phyloP scores from a whole-genome alignment of 2,329 filamentous ascomycete genomes.

The Furcasterigmium furcatum region DNA sequence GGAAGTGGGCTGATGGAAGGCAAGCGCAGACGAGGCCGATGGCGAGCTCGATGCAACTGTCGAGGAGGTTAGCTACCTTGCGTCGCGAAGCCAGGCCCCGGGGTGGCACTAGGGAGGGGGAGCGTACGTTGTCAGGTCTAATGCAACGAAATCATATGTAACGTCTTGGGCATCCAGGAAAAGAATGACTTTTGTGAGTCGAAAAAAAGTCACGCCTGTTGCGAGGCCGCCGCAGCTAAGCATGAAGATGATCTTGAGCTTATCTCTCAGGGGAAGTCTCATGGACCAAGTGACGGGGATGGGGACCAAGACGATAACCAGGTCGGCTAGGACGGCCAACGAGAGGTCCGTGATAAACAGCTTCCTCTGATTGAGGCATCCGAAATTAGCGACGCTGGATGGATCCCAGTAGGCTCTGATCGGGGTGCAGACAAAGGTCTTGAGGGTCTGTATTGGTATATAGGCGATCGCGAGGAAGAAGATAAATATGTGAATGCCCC shows the following conservation, averaged over 20 bases:
- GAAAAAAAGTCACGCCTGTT: slow-evolving; percentile 21
- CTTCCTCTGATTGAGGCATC: slow-evolving; percentile 25
- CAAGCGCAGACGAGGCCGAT: slow-evolving; percentile 14
- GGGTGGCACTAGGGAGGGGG: no score
- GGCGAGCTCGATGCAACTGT: slow-evolving; percentile 13
- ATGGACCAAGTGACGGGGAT: slow-evolving; percentile 25
- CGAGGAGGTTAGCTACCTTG: slow-evolving; percentile 15
- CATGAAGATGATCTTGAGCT: slow-evolving; percentile 25
- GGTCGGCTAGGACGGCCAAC: slow-evolving; percentile 26
- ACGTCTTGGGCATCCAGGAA: slow-evolving; percentile 19
- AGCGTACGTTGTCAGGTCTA: slow-evolving; percentile 10
- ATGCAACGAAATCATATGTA: slow-evolving; percentile 17
- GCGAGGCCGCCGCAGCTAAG: slow-evolving; percentile 25
- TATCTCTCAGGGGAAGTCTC: slow-evolving; percentile 20
- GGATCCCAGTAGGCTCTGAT: slow-evolving; percentile 19
- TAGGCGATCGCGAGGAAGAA: slow-evolving; percentile 19
- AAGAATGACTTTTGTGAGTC: slow-evolving; percentile 16
- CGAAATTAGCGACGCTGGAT: slow-evolving; percentile 9
- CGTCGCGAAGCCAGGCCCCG: no score
- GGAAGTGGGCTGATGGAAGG: slow-evolving; percentile 12
- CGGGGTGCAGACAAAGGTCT: slow-evolving; percentile 19
- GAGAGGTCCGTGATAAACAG: slow-evolving; percentile 28
- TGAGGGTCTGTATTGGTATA: slow-evolving; percentile 20
- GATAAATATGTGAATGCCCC: slow-evolving; percentile 23
- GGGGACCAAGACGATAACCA: slow-evolving; percentile 28